Percentiles rank a stretch among this genome's conserved stretches.
phyloP scores from a whole-genome alignment of 202 grass and related monocot species.

The Musa balbisiana region DNA sequence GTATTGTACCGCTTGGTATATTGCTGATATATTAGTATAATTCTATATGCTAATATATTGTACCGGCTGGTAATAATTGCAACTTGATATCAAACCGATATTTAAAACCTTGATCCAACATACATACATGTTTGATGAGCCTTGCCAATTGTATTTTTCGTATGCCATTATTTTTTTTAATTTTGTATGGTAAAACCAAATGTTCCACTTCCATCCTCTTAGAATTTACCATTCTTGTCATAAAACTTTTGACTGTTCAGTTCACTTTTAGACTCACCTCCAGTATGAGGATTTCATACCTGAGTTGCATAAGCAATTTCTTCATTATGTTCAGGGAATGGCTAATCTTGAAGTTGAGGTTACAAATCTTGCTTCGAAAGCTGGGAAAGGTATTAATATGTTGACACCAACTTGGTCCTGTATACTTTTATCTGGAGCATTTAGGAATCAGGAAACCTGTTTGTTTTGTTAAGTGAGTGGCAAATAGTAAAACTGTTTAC shows the following conservation, averaged over 20 bases:
- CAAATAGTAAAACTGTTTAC: background rate
- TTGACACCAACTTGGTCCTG: constrained; percentile 1
- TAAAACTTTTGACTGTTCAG: background rate
- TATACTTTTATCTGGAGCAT: background rate
- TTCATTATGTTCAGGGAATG: constrained; percentile 53
- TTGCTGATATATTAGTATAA: too few relatives aligned
- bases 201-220: background rate
- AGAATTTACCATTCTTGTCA: background rate
- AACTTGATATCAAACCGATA: too few relatives aligned
- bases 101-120: too few relatives aligned
- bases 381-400: constrained; percentile 94
- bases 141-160: background rate
- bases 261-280: background rate
- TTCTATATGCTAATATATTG: too few relatives aligned
- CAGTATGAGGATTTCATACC: background rate
- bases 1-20: too few relatives aligned
- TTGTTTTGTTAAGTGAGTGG: background rate
- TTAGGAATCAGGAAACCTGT: background rate
- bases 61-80: too few relatives aligned
- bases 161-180: background rate
- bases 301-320: background rate
- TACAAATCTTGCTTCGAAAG: constrained; percentile 89
- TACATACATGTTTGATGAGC: background rate
- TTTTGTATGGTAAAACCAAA: background rate
- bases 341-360: constrained; percentile 97